Conservation (phyloP, 805 yeast species). For the Candida morakotiae region DNA sequence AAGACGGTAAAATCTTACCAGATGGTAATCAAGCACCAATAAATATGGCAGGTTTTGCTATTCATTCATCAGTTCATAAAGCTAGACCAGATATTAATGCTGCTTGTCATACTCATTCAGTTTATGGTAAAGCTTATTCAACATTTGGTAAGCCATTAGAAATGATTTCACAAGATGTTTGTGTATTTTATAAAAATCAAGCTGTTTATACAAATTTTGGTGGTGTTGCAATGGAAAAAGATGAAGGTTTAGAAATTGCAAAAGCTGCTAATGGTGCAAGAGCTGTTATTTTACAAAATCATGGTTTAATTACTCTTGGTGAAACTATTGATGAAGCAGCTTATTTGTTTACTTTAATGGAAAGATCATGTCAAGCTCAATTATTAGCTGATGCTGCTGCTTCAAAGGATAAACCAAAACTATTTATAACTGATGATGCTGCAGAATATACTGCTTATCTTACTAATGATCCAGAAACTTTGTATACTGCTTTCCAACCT, state of each 20-base stretch:
- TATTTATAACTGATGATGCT: constrained; percentile 50
- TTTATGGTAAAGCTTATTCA: constrained; percentile 34
- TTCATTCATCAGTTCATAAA: constrained; percentile 33
- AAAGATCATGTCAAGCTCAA: constrained; percentile 24
- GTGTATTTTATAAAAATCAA: constrained; percentile 62
- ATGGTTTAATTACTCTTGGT: constrained; percentile 29
- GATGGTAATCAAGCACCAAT: constrained; percentile 34
- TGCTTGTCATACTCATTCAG: constrained; percentile 37
- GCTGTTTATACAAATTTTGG: constrained; percentile 69
- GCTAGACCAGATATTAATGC: constrained; percentile 35
- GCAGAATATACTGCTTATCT: constrained; percentile 62
- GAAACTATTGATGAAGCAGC: constrained; percentile 31
- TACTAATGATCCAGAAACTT: constrained; percentile 58
- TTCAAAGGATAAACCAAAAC: constrained; percentile 35
- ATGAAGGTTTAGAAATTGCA: constrained; percentile 27
- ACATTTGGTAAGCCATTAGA: constrained; percentile 47
- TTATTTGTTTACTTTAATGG: constrained; percentile 25
- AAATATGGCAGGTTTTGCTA: constrained; percentile 38
- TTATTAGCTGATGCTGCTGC: constrained; percentile 35
- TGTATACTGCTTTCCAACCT: constrained; percentile 69
- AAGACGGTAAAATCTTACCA: constrained; percentile 29
- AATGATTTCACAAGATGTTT: constrained; percentile 78
- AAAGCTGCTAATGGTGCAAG: constrained; percentile 22
- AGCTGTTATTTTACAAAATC: constrained; percentile 27
- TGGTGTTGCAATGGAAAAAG: constrained; percentile 55